A percentile compares a stretch with the other conserved stretches of the same genome.
Conservation (phyloP, 2,329 filamentous ascomycete genomes). For the Colletotrichum spaethianum region DNA sequence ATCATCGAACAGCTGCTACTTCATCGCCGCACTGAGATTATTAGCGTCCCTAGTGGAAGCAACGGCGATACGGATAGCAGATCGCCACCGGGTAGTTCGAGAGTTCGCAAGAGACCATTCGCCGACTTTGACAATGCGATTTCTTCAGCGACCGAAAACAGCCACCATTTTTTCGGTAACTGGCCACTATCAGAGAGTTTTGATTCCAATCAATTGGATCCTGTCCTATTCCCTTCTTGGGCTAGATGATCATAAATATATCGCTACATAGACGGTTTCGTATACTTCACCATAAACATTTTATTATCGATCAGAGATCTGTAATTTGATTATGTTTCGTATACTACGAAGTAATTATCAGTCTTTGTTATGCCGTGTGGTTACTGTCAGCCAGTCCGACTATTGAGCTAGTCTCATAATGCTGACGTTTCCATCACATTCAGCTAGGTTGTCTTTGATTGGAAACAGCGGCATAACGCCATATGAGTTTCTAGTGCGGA, state of each 20-base stretch:
- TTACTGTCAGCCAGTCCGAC: too few relatives aligned
- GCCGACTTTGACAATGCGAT: neutral
- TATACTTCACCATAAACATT: too few relatives aligned
- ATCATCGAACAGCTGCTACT: constrained; percentile 46
- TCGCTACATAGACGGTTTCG: too few relatives aligned
- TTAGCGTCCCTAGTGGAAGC: neutral
- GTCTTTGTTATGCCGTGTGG: too few relatives aligned
- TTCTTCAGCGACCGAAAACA: neutral
- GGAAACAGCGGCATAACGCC: too few relatives aligned
- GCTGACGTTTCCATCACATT: too few relatives aligned
- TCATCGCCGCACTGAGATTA: constrained; percentile 20
- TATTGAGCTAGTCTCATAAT: too few relatives aligned
- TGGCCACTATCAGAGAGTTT: neutral
- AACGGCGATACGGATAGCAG: neutral
- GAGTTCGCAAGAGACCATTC: neutral
- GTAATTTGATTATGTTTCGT: too few relatives aligned
- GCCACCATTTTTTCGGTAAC: neutral
- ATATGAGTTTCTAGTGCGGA: too few relatives aligned
- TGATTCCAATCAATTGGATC: neutral
- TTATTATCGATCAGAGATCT: too few relatives aligned
- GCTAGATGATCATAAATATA: neutral
- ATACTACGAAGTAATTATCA: too few relatives aligned
- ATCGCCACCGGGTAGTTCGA: neutral
- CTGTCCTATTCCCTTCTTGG: neutral
- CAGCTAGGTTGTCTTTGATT: too few relatives aligned